Evolutionary conservation across 83 land plant species (phyloP).

Genomic region (Picea abies): DNA sequence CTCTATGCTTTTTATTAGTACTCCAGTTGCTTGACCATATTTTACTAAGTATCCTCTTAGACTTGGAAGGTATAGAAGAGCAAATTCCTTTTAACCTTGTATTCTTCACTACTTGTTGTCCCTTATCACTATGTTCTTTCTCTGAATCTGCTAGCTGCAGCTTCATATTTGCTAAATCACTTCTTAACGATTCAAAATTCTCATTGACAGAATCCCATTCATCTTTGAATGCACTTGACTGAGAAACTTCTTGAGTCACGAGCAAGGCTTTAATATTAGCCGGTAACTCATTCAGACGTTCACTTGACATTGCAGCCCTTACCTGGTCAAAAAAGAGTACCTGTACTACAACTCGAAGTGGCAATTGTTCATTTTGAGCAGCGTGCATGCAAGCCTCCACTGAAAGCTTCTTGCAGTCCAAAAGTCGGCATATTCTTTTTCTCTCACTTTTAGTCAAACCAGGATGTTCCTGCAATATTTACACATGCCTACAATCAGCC

Average conservation of each 20-base stretch:
- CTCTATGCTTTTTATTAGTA: no score
- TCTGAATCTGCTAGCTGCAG: slow-evolving; percentile 8
- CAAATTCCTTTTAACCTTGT: background rate
- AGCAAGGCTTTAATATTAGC: slow-evolving; percentile 29
- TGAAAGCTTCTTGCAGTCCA: slow-evolving; percentile 56
- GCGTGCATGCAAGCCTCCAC: slow-evolving; percentile 58
- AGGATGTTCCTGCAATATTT: slow-evolving; percentile 45
- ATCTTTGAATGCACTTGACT: slow-evolving; percentile 17
- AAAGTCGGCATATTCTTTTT: slow-evolving; percentile 40
- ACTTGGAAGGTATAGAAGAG: slow-evolving; percentile 11
- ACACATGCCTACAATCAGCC: background rate
- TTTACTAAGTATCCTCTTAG: slow-evolving; percentile 54
- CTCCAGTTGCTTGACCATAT: slow-evolving; percentile 43
- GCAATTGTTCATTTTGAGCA: slow-evolving; percentile 60
- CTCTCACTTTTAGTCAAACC: slow-evolving; percentile 42
- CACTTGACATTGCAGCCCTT: slow-evolving; percentile 28
- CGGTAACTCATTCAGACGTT: slow-evolving; percentile 28
- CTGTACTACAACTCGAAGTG: slow-evolving; percentile 62
- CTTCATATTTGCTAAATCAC: slow-evolving; percentile 39
- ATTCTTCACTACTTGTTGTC: slow-evolving; percentile 11
- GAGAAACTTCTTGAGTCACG: slow-evolving; percentile 12
- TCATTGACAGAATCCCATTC: slow-evolving; percentile 37
- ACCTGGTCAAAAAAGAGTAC: slow-evolving; percentile 65
- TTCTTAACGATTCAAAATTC: slow-evolving; percentile 31
- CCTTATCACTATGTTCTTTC: slow-evolving; percentile 3